Evolutionary conservation across 192 early-diverging fungal genomes (phyloP).

Genomic region (Pilaira anomala): DNA sequence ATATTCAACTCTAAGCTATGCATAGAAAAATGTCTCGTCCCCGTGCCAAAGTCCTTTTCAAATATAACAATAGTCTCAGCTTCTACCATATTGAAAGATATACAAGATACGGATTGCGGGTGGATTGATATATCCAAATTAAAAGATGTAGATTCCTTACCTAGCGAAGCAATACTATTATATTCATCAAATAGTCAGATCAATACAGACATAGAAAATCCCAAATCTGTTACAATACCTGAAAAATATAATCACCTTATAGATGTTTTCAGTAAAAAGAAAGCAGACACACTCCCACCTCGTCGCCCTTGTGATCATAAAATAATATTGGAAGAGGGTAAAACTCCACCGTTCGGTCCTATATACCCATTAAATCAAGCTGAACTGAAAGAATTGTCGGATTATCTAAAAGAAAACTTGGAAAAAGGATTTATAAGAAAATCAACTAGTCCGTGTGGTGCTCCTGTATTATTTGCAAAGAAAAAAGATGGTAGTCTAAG

Average conservation of each 20-base stretch:
- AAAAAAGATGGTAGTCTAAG: conserved; percentile 43
- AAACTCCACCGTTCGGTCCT: conserved; percentile 17
- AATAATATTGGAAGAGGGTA: conserved; percentile 15
- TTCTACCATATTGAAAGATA: no score
- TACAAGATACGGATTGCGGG: no score
- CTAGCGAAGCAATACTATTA: no score
- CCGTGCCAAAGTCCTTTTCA: no score
- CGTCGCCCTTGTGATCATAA: conserved; percentile 6
- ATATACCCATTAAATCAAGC: conserved; percentile 4
- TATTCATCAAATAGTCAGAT: no score
- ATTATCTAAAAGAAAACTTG: conserved; percentile 13
- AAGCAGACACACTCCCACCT: neutral
- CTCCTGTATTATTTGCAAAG: conserved; percentile 44
- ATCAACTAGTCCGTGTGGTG: conserved; percentile 31
- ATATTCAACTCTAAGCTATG: neutral
- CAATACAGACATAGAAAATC: no score
- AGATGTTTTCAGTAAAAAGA: conserved; percentile 1
- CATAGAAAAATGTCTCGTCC: neutral
- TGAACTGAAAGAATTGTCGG: conserved; percentile 2
- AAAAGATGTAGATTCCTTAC: no score
- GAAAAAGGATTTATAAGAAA: conserved; percentile 9
- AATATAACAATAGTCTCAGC: no score
- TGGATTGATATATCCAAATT: no score
- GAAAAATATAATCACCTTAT: neutral
- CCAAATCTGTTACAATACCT: neutral